Evolutionary conservation across 202 grass and related monocot genomes (phyloP).

Genomic region (Saccharum hybrid): DNA sequence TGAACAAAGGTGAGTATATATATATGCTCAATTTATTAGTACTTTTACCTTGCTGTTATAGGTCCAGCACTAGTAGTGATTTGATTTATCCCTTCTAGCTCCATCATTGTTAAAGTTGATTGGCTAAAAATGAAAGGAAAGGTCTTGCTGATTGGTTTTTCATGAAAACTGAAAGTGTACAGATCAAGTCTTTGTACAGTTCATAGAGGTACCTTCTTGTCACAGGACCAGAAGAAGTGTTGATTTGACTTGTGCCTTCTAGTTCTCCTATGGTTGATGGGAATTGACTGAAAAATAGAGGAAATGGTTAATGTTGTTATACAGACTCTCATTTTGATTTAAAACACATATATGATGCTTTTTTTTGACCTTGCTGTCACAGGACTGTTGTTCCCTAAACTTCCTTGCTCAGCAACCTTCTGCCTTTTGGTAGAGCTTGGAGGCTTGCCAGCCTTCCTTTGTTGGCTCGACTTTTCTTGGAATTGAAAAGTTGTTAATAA

Average conservation of each 20-base stretch:
- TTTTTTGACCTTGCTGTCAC: neutral
- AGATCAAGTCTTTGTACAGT: neutral
- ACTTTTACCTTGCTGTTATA: too few relatives aligned
- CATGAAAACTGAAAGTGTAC: neutral
- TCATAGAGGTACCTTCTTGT: neutral
- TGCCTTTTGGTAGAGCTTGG: neutral
- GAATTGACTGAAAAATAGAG: neutral
- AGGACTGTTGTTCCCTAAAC: neutral
- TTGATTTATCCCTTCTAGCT: too few relatives aligned
- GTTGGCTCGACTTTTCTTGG: too few relatives aligned
- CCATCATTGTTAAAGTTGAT: neutral
- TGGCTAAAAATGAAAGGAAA: neutral
- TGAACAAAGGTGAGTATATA: too few relatives aligned
- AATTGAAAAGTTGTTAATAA: too few relatives aligned
- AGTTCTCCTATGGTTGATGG: neutral
- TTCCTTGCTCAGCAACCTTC: neutral
- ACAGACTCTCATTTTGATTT: neutral
- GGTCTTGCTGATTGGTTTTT: neutral
- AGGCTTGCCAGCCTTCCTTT: too few relatives aligned
- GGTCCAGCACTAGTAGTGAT: too few relatives aligned
- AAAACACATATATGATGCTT: neutral
- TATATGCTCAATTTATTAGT: too few relatives aligned
- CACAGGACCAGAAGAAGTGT: neutral
- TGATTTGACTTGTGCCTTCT: neutral
- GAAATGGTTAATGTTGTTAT: neutral